A percentile compares a stretch with the other conserved stretches of the same genome.
These are phyloP conservation scores for Aureobasidium melanogenum DNA, from an alignment of 2,329 filamentous ascomycete species.

Conservation along the genomic window DNA sequence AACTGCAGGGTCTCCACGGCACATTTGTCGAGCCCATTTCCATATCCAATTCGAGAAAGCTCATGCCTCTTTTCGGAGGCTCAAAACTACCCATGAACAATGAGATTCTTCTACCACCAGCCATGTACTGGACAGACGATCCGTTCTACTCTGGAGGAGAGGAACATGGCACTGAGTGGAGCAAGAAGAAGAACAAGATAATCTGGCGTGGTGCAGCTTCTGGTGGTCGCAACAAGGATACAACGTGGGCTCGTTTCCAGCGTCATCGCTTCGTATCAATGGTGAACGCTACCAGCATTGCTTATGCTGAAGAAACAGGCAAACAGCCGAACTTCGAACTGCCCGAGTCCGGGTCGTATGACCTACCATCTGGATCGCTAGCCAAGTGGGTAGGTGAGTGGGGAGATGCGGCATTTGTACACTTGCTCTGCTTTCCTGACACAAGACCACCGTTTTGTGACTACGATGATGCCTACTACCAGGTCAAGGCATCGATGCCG, in stretches of 20 bases:
- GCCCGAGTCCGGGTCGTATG: conserved; percentile 29
- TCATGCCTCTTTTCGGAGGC: conserved; percentile 43
- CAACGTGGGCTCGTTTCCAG: conserved; percentile 65
- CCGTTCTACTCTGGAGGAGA: conserved; percentile 35
- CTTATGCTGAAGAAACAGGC: conserved; percentile 36
- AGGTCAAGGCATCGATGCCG: conserved; percentile 23
- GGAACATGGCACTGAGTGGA: conserved; percentile 32
- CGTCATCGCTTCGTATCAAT: conserved; percentile 67
- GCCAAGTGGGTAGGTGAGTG: conserved; percentile 33
- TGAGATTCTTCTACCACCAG: conserved; percentile 42
- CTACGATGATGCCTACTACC: conserved; percentile 37
- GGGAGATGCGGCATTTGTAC: conserved; percentile 34
- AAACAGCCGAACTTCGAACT: conserved; percentile 33
- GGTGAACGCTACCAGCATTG: conserved; percentile 57
- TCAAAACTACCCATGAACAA: conserved; percentile 44
- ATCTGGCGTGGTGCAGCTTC: conserved; percentile 42
- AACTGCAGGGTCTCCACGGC: conserved; percentile 38
- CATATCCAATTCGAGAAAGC: conserved; percentile 32
- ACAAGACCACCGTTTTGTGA: conserved; percentile 32
- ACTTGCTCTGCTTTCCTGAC: conserved; percentile 36
- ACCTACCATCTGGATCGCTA: conserved; percentile 25
- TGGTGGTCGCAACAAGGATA: conserved; percentile 37
- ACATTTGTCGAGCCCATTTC: conserved; percentile 42
- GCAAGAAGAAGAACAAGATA: conserved; percentile 31
- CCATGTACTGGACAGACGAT: conserved; percentile 41